Evolutionary conservation across 2,329 filamentous ascomycete genomes (phyloP).

Genomic region (Curvularia lunata): DNA sequence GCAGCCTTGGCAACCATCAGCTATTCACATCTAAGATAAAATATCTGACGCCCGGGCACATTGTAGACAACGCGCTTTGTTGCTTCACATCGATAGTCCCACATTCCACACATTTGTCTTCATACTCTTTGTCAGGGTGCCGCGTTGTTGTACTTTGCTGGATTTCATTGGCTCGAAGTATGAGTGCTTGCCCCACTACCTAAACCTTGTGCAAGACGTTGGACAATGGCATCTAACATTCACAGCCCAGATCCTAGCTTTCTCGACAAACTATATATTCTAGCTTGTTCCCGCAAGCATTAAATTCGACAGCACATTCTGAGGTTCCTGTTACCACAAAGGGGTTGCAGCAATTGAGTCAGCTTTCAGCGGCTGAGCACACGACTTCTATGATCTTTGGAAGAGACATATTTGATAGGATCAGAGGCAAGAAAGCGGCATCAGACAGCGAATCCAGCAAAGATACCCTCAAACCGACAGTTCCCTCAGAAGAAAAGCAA

Average conservation of each 20-base stretch:
- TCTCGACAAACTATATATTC: slow-evolving; percentile 16
- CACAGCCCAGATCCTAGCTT: slow-evolving; percentile 13
- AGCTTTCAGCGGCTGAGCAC: neutral
- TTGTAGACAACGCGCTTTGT: slow-evolving; percentile 2
- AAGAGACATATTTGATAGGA: neutral
- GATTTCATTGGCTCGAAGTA: slow-evolving; percentile 20
- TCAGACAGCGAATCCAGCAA: neutral
- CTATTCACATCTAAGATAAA: slow-evolving; percentile 11
- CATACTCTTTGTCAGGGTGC: slow-evolving; percentile 13
- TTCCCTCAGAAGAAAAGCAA: neutral
- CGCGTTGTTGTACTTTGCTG: neutral
- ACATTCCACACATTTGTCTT: slow-evolving; percentile 2
- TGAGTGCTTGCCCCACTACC: slow-evolving; percentile 16
- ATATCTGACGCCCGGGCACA: slow-evolving; percentile 2
- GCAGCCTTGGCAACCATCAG: neutral
- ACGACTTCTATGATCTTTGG: neutral
- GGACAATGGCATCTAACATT: slow-evolving; percentile 11
- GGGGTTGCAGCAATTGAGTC: slow-evolving; percentile 10
- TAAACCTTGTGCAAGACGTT: slow-evolving; percentile 6
- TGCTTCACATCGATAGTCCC: neutral
- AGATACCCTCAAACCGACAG: neutral
- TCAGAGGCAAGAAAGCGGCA: neutral
- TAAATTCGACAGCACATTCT: slow-evolving; percentile 17
- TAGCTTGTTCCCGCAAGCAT: slow-evolving; percentile 15
- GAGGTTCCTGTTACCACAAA: slow-evolving; percentile 3